Percentiles rank a stretch among this genome's conserved stretches.
Evolutionary conservation across 2,329 filamentous ascomycete species (phyloP).

Genomic region (Pseudogymnoascus sp.): DNA sequence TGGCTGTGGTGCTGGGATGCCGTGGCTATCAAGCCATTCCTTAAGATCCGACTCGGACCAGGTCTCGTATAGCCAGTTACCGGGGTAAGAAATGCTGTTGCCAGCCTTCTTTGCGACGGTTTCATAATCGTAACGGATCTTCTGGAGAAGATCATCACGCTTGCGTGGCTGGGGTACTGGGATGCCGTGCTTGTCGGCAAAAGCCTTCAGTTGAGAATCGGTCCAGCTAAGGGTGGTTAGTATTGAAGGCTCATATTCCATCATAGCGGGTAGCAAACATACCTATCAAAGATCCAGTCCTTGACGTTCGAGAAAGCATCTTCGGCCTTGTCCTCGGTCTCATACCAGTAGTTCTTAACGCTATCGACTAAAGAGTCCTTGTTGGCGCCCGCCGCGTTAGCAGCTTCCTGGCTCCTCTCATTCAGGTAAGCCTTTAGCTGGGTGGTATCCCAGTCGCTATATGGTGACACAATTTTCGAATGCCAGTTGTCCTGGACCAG

Average conservation of each 20-base stretch:
- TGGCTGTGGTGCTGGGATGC: constrained; percentile 78
- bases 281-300: constrained; percentile 88
- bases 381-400: constrained; percentile 56
- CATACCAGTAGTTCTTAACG: constrained; percentile 67
- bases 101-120: constrained; percentile 62
- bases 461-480: constrained; percentile 61
- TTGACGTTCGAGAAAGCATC: constrained; percentile 63
- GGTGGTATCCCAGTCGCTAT: constrained; percentile 65
- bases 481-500: constrained; percentile 91
- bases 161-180: constrained; percentile 77
- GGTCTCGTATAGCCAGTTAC: constrained; percentile 83
- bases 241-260: constrained; percentile 11
- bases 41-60: constrained; percentile 93
- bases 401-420: constrained; percentile 60
- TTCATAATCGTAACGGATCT: constrained; percentile 75
- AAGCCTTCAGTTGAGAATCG: constrained; percentile 87
- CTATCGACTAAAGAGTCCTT: constrained; percentile 60
- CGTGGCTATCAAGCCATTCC: constrained; percentile 82
- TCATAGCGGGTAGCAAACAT: constrained; percentile 22
- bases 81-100: constrained; percentile 77
- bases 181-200: constrained; percentile 81
- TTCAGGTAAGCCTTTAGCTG: constrained; percentile 61
- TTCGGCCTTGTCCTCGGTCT: constrained; percentile 68
- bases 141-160: constrained; percentile 71
- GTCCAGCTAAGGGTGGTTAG: constrained; percentile 59